phyloP scores from a whole-genome alignment of 371 early-diverging fungal species.

The Amoeboradix gromovi region DNA sequence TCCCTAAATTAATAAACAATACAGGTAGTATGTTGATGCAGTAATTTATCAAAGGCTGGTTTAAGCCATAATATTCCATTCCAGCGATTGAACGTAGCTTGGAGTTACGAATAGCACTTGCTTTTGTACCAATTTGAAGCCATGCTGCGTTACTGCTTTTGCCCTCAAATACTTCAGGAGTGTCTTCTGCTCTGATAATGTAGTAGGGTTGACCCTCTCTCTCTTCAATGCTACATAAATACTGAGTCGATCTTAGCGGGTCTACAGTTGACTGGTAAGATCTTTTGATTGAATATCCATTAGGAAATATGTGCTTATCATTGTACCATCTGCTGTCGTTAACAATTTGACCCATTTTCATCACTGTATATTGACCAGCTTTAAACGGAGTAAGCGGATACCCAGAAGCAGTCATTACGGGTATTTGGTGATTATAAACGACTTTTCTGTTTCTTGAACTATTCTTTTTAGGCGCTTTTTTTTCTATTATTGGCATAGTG shows the following conservation, averaged over 20 bases:
- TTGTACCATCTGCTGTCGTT: background rate
- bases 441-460: background rate
- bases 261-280: background rate
- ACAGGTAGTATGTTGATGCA: background rate
- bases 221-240: background rate
- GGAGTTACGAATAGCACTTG: background rate
- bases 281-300: background rate
- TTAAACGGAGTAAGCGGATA: background rate
- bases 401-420: background rate
- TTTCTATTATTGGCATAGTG: background rate
- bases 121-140: background rate
- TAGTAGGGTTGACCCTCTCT: background rate
- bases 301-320: background rate
- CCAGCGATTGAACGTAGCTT: background rate
- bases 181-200: background rate
- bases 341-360: background rate
- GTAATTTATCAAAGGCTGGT: background rate
- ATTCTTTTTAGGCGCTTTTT: background rate
- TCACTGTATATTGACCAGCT: background rate
- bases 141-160: background rate
- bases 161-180: background rate
- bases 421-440: background rate
- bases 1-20: background rate
- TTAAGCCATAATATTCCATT: background rate
- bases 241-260: background rate